phyloP scores from a whole-genome alignment of 2,329 filamentous ascomycete genomes.

The Plectosphaerella plurivora region DNA sequence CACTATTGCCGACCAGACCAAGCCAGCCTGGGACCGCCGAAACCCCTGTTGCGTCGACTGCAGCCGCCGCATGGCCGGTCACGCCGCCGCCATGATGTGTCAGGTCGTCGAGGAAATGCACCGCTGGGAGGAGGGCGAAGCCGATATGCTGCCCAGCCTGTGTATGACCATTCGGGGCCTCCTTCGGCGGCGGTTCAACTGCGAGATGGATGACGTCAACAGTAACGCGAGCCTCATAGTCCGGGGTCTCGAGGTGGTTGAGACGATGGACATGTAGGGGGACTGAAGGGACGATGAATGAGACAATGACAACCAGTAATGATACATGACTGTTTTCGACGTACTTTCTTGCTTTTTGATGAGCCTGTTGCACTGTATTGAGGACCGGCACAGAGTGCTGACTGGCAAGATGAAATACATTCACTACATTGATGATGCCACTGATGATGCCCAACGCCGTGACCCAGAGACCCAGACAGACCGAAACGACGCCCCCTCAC shows the following conservation, averaged over 20 bases:
- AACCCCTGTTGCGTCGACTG: background rate
- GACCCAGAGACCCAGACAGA: background rate
- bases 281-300: too few relatives aligned
- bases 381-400: background rate
- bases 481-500: background rate
- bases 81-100: conserved; percentile 8
- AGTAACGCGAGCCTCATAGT: background rate
- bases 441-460: background rate
- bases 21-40: background rate
- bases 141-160: conserved; percentile 8
- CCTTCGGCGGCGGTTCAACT: background rate
- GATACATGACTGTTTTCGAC: too few relatives aligned
- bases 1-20: conserved; percentile 2
- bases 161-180: conserved; percentile 6
- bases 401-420: background rate
- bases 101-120: conserved; percentile 10
- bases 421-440: background rate
- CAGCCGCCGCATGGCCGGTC: conserved; percentile 1
- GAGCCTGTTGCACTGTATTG: too few relatives aligned
- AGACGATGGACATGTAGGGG: too few relatives aligned
- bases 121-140: conserved; percentile 9
- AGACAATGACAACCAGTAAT: too few relatives aligned
- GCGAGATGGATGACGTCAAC: background rate
- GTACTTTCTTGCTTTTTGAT: too few relatives aligned
- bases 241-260: background rate